Evolutionary conservation across 2,329 filamentous ascomycete species (phyloP).

Genomic region (Coleophoma cylindrospora): DNA sequence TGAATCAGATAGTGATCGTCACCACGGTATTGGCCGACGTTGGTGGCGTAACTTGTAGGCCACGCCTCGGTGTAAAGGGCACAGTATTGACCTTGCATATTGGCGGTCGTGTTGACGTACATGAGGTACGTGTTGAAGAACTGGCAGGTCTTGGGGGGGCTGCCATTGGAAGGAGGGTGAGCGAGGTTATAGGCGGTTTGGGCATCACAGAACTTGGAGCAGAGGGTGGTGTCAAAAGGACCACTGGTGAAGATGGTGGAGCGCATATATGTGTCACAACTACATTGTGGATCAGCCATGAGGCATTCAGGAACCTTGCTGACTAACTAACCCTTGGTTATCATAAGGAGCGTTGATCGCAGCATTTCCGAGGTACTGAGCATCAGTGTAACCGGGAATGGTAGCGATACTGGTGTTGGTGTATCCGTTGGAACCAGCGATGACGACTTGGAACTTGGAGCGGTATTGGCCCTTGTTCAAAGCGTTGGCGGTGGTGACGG

Average conservation of each 20-base stretch:
- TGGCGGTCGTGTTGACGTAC: conserved; percentile 25
- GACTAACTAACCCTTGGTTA: no score
- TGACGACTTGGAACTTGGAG: conserved; percentile 28
- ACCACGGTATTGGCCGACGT: not conserved
- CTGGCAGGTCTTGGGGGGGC: conserved; percentile 6
- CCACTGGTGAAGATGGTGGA: conserved; percentile 17
- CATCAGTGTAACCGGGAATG: not conserved
- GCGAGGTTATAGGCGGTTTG: conserved; percentile 6
- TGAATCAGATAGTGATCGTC: not conserved
- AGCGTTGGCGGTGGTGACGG: conserved; percentile 7
- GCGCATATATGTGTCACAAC: conserved; percentile 28
- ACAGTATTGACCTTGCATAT: conserved; percentile 27
- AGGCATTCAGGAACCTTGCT: no score
- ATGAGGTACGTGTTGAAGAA: conserved; percentile 32
- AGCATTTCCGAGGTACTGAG: not conserved
- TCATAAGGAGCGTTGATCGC: not conserved
- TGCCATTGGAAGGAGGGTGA: not conserved
- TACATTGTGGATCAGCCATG: conserved; percentile 5
- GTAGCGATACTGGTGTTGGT: not conserved
- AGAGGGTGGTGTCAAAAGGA: conserved; percentile 22
- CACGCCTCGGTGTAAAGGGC: conserved; percentile 28
- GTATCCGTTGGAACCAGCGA: conserved; percentile 17
- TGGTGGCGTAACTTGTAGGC: conserved; percentile 4
- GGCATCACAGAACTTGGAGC: conserved; percentile 16
- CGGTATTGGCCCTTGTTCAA: conserved; percentile 25